phyloP scores from a whole-genome alignment of 1,284 basidiomycete species.

The Microbotryomycetes sp. region DNA sequence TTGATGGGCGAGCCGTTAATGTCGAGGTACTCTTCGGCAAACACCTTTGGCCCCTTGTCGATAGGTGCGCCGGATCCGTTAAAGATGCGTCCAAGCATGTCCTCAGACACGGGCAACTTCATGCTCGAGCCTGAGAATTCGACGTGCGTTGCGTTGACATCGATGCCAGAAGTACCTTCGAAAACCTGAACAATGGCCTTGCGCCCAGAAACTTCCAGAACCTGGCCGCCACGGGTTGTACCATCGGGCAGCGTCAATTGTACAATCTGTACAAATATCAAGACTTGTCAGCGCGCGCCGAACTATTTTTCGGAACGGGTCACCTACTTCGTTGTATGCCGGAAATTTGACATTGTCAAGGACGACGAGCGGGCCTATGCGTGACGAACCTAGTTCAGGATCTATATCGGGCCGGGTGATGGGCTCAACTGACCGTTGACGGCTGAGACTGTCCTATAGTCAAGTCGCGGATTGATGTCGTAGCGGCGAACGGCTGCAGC shows the following conservation, averaged over 20 bases:
- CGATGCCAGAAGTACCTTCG: slow-evolving; percentile 95
- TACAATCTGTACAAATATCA: slow-evolving; percentile 46
- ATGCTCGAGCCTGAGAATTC: slow-evolving; percentile 97
- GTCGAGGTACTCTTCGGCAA: slow-evolving; percentile 98
- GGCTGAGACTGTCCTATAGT: slow-evolving; percentile 37
- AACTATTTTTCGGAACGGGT: neutral
- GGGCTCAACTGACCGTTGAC: slow-evolving; percentile 46
- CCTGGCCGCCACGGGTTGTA: slow-evolving; percentile 88
- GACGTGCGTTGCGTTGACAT: slow-evolving; percentile 94
- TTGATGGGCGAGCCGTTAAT: slow-evolving; percentile 99
- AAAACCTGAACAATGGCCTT: slow-evolving; percentile 99
- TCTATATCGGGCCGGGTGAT: slow-evolving; percentile 10
- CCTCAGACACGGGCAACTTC: slow-evolving; percentile 98
- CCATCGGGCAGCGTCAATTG: slow-evolving; percentile 94
- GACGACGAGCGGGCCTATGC: slow-evolving; percentile 60
- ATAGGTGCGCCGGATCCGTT: slow-evolving; percentile 98
- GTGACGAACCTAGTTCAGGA: slow-evolving; percentile 23
- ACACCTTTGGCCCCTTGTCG: slow-evolving; percentile 97
- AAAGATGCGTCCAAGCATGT: slow-evolving; percentile 98
- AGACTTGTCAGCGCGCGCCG: neutral
- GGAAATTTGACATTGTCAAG: slow-evolving; percentile 99
- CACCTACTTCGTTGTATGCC: slow-evolving; percentile 97
- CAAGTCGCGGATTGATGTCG: slow-evolving; percentile 70
- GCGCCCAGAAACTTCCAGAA: slow-evolving; percentile 95
- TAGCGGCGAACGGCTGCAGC: slow-evolving; percentile 47